Percentiles rank a stretch among this genome's conserved stretches.
Conservation (phyloP, 345 rosid genomes). For the Lagerstroemia speciosa region DNA sequence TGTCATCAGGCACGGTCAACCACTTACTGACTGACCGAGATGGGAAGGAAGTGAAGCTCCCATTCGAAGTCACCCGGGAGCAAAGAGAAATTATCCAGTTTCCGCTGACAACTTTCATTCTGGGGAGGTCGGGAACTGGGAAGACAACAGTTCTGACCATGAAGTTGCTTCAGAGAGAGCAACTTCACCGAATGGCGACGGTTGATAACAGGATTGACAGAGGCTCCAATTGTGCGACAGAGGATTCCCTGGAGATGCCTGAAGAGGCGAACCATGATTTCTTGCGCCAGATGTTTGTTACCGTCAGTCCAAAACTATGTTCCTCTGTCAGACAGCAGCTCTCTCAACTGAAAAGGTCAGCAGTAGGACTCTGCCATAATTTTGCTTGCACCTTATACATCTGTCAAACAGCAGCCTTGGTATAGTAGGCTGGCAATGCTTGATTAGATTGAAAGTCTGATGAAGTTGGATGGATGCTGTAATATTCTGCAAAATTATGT, state of each 20-base stretch:
- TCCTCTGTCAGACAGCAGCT: conserved; percentile 37
- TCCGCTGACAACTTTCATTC: conserved; percentile 32
- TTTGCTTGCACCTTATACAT: no score
- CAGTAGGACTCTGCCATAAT: background rate
- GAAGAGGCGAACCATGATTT: conserved; percentile 7
- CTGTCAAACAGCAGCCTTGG: conserved; percentile 26
- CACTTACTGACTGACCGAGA: conserved; percentile 32
- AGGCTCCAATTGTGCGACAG: background rate
- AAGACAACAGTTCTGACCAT: conserved; percentile 45
- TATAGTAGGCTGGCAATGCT: no score
- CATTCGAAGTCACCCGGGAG: conserved; percentile 43
- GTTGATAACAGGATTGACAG: conserved; percentile 11
- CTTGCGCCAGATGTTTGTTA: conserved; percentile 48
- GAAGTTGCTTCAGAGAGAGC: conserved; percentile 37
- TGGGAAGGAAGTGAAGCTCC: conserved; percentile 33
- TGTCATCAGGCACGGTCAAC: conserved; percentile 24
- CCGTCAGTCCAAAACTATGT: conserved; percentile 40
- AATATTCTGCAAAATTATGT: background rate
- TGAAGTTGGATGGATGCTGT: no score
- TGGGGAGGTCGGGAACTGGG: conserved; percentile 56
- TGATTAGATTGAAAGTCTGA: no score
- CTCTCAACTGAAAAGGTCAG: conserved; percentile 35
- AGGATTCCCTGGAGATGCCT: background rate
- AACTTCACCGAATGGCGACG: conserved; percentile 17
- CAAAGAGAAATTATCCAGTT: conserved; percentile 29